Base-by-base conservation (phyloP, 2,329 filamentous ascomycete genomes). In the Phaeomoniella chlamydospora region DNA sequence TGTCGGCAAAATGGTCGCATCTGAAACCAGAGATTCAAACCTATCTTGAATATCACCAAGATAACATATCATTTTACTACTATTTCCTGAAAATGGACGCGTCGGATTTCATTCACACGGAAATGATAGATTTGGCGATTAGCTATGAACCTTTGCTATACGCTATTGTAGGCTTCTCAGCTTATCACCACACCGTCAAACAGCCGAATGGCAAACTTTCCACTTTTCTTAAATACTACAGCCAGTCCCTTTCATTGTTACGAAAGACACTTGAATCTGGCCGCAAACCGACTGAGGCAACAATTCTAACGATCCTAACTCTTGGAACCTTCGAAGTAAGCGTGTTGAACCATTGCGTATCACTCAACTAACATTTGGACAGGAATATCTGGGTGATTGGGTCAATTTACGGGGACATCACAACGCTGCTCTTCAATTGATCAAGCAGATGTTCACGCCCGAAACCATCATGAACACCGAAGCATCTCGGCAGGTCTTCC, bases 351-450 rank as follows among this genome's bases (percentile, higher is more conserved):
- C 18, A 10, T 9, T 4, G 15, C 11, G 10, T 30, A 31, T 34
- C 31, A 35, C 34, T 37, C 34, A 14, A 39, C 41, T 49, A 15
- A 52, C 36, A 35, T 18, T 22, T 34, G 31, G 16, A 35, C 31
- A 49, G 85, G 90, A 96, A 59, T 92, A 86, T 49, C 68, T 96
- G 32, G 90, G 90, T 10, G 90, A 98, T 53, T 96, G 86, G 86
- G 75, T 92, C 36, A 94, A 92, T 49, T 66, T 96, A 12, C 79
- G 90, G 58, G 83, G 86, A 15, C 90, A 96, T 53, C 87, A 94
- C 54, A 85, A 80, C 52, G 90, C 88, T 9, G 90, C 90, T 0
- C 74, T 81, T 50, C 75, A 84, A 43, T 79, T 96, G 47, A 62
- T 96, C 32, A 80, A 70, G 1, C 73, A 79, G 31, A 61, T 94